phyloP scores from a whole-genome alignment of 768 basidiomycete species.

The Cystobasidium ongulense region DNA sequence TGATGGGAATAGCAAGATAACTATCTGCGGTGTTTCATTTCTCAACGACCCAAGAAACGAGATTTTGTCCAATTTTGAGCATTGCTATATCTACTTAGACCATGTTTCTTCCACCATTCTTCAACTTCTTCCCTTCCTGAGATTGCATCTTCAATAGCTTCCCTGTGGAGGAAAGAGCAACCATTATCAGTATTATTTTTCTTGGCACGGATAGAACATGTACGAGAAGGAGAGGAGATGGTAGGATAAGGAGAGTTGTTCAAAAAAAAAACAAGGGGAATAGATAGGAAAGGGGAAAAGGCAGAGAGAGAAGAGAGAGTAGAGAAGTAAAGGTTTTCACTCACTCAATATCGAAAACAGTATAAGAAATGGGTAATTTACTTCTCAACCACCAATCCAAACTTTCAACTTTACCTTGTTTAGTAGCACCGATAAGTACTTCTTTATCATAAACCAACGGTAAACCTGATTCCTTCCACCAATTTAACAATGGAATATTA shows the following conservation, averaged over 20 bases:
- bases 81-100: constrained; percentile 23
- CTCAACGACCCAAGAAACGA: not conserved
- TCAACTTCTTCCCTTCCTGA: constrained; percentile 14
- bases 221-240: not conserved
- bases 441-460: constrained; percentile 73
- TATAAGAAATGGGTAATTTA: constrained; percentile 69
- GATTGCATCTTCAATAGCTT: constrained; percentile 24
- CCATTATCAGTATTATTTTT: no score
- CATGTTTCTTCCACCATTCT: constrained; percentile 27
- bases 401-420: constrained; percentile 70
- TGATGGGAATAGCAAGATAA: not conserved
- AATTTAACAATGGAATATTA: constrained; percentile 62
- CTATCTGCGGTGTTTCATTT: not conserved
- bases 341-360: constrained; percentile 75
- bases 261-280: not conserved
- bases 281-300: not conserved
- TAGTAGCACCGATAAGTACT: constrained; percentile 67
- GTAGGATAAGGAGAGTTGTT: no score
- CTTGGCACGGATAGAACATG: no score
- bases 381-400: constrained; percentile 82
- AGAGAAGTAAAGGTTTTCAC: not conserved
- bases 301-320: not conserved
- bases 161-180: constrained; percentile 2
- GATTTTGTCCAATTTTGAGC: constrained; percentile 28
- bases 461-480: constrained; percentile 73